Conservation (phyloP, 1,284 basidiomycete species). For the Mycena sp. region DNA sequence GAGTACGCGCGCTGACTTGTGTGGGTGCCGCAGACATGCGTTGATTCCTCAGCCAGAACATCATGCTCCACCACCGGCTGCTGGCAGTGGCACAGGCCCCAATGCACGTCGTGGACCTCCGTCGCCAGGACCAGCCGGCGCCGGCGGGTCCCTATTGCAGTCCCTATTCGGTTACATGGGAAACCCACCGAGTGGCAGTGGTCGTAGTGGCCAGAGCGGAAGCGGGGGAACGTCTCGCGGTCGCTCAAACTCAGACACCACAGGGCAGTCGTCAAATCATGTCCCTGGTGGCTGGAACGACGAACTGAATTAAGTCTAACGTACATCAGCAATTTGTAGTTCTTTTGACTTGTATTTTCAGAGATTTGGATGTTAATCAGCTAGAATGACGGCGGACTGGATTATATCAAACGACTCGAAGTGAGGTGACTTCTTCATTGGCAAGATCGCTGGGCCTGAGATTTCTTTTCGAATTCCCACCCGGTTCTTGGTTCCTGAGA, state of each 20-base stretch:
- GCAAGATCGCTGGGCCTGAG: too few relatives aligned
- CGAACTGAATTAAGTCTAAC: neutral
- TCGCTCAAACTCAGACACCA: slow-evolving; percentile 25
- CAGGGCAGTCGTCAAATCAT: slow-evolving; percentile 12
- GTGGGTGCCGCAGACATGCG: slow-evolving; percentile 56
- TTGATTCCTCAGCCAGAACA: slow-evolving; percentile 61
- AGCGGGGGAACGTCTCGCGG: slow-evolving; percentile 11
- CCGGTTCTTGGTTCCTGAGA: too few relatives aligned
- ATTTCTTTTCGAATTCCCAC: too few relatives aligned
- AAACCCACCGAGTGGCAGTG: neutral
- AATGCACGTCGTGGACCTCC: slow-evolving; percentile 8
- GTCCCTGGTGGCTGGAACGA: slow-evolving; percentile 29
- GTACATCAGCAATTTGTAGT: too few relatives aligned
- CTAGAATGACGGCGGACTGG: too few relatives aligned
- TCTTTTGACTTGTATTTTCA: too few relatives aligned
- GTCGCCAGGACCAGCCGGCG: slow-evolving; percentile 1
- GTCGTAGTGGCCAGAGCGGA: slow-evolving; percentile 5
- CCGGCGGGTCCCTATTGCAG: slow-evolving; percentile 19
- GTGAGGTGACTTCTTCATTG: too few relatives aligned
- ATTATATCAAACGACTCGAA: too few relatives aligned
- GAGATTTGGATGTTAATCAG: too few relatives aligned
- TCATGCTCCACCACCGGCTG: slow-evolving; percentile 39
- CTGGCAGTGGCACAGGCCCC: neutral
- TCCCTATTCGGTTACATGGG: slow-evolving; percentile 27
- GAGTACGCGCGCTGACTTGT: neutral